A percentile compares a stretch with the other conserved stretches of the same genome.
Evolutionary conservation across 139 green algal genomes (phyloP).

Genomic region (Zygnema circumcarinatum): DNA sequence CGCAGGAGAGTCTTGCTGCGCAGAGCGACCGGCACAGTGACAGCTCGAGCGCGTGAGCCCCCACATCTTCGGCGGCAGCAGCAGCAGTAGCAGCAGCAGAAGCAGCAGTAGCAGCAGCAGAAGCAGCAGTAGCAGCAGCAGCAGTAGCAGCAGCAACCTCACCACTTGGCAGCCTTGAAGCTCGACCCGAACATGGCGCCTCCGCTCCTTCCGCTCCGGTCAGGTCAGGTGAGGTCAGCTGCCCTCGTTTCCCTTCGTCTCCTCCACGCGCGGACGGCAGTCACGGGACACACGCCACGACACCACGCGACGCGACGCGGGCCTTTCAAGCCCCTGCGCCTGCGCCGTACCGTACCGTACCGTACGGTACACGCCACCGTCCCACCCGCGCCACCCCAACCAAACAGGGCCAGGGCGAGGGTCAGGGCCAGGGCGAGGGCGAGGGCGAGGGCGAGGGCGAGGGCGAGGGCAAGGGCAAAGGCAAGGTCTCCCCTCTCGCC

Average conservation of each 20-base stretch:
- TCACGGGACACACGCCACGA: neutral
- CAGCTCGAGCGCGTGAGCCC: neutral
- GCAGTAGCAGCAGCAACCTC: too few relatives aligned
- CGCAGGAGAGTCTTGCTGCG: conserved; percentile 60
- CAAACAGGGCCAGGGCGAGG: too few relatives aligned
- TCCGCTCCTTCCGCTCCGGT: neutral
- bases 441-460: neutral
- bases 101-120: too few relatives aligned
- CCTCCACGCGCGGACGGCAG: neutral
- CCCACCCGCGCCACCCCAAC: neutral
- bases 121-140: too few relatives aligned
- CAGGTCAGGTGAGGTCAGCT: neutral
- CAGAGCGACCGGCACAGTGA: neutral
- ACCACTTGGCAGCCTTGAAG: conserved; percentile 37
- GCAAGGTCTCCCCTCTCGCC: too few relatives aligned
- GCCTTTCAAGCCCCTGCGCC: neutral
- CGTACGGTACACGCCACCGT: neutral
- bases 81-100: too few relatives aligned
- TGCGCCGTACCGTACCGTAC: neutral
- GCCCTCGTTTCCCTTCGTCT: neutral
- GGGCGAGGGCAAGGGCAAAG: neutral
- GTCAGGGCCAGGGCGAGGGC: too few relatives aligned
- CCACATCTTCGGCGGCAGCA: neutral
- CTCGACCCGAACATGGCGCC: conserved; percentile 30
- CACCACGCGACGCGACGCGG: neutral